Evolutionary conservation across 2,329 filamentous ascomycete species (phyloP).

Genomic region (Hysterium pulicare): DNA sequence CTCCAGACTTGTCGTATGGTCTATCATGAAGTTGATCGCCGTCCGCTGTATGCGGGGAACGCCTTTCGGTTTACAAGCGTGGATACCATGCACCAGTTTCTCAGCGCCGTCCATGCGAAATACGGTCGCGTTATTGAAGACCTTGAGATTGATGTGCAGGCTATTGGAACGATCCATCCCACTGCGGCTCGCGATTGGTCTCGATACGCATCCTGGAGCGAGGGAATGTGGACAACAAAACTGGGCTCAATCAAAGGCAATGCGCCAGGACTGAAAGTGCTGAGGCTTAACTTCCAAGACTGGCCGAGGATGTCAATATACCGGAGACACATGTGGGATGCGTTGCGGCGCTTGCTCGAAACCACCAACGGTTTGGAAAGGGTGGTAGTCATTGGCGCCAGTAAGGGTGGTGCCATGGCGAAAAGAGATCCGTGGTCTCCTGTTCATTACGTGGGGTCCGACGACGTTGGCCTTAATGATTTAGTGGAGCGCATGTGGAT

Average conservation of each 20-base stretch:
- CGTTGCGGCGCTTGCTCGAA: constrained; percentile 26
- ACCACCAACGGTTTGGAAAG: constrained; percentile 28
- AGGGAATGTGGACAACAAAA: constrained; percentile 14
- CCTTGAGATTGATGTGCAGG: constrained; percentile 36
- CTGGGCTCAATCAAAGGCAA: constrained; percentile 23
- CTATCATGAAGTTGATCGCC: constrained; percentile 30
- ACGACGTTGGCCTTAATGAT: constrained; percentile 32
- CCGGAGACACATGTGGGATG: constrained; percentile 29
- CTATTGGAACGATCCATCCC: constrained; percentile 22
- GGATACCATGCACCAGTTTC: constrained; percentile 27
- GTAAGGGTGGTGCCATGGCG: constrained; percentile 29
- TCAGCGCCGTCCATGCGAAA: constrained; percentile 18
- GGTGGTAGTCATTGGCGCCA: constrained; percentile 30
- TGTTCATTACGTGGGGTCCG: constrained; percentile 35
- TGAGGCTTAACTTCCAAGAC: constrained; percentile 33
- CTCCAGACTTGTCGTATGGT: constrained; percentile 35
- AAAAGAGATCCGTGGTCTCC: constrained; percentile 33
- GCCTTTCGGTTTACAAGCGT: constrained; percentile 36
- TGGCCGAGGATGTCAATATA: constrained; percentile 32
- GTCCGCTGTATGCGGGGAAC: constrained; percentile 31
- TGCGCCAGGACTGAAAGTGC: constrained; percentile 27
- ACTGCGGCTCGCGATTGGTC: constrained; percentile 32
- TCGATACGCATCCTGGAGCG: constrained; percentile 29
- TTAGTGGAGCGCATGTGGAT: constrained; percentile 33
- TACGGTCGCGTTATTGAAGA: constrained; percentile 23